Evolutionary conservation across 2,329 filamentous ascomycete genomes (phyloP).

Genomic region (Exophiala oligosperma): DNA sequence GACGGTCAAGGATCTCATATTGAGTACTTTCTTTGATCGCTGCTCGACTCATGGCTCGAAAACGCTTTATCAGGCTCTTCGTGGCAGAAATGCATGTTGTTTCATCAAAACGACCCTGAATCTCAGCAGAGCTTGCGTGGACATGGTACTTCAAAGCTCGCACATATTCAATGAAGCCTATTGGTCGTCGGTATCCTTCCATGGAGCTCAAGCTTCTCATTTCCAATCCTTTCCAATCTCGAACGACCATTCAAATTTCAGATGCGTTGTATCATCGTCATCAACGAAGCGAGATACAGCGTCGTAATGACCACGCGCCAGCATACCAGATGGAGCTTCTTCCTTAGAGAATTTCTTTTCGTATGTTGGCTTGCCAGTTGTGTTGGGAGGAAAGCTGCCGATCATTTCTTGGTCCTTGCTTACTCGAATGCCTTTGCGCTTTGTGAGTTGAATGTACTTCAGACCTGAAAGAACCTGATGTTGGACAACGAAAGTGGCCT

Average conservation of each 20-base stretch:
- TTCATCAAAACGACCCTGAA: neutral
- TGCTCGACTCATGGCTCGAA: slow-evolving; percentile 7
- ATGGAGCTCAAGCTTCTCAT: slow-evolving; percentile 16
- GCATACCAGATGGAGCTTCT: slow-evolving; percentile 87
- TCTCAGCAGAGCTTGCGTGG: neutral
- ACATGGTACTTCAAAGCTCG: neutral
- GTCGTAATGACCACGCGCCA: slow-evolving; percentile 86
- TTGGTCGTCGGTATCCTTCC: neutral
- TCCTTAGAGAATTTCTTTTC: slow-evolving; percentile 82
- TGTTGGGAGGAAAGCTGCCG: slow-evolving; percentile 93
- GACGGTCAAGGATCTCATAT: slow-evolving; percentile 71
- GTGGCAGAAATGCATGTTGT: neutral
- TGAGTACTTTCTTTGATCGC: slow-evolving; percentile 62
- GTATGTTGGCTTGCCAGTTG: slow-evolving; percentile 79
- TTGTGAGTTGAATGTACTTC: slow-evolving; percentile 93
- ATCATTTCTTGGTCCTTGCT: slow-evolving; percentile 99
- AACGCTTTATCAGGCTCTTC: neutral
- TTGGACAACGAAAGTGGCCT: slow-evolving; percentile 90
- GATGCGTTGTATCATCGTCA: slow-evolving; percentile 87
- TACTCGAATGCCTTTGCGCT: slow-evolving; percentile 80
- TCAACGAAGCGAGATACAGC: slow-evolving; percentile 89
- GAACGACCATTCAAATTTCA: slow-evolving; percentile 94
- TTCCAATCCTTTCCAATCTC: slow-evolving; percentile 97
- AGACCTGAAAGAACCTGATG: slow-evolving; percentile 93
- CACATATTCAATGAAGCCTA: neutral